These are phyloP conservation scores for Tolypocladium sp. DNA, from an alignment of 2,329 filamentous ascomycete genomes.

Conservation along the genomic window DNA sequence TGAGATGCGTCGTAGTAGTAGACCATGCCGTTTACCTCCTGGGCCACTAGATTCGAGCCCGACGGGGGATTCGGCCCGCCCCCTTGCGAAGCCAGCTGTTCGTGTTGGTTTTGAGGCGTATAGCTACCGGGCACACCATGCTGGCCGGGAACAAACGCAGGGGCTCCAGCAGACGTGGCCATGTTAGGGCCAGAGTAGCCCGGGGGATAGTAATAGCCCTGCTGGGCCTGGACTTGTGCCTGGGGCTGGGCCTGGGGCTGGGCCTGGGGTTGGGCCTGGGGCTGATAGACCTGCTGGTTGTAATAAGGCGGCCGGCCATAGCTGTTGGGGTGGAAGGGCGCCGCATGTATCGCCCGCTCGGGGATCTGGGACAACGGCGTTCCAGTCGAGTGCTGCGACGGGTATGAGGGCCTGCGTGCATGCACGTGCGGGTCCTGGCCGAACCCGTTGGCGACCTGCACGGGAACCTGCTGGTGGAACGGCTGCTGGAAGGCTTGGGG, in stretches of 20 bases:
- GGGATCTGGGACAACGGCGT: slow-evolving; percentile 88
- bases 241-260: slow-evolving; percentile 10
- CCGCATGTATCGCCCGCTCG: slow-evolving; percentile 83
- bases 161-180: slow-evolving; percentile 40
- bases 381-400: slow-evolving; percentile 60
- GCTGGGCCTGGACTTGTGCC: slow-evolving; percentile 29
- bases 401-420: slow-evolving; percentile 58
- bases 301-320: slow-evolving; percentile 51
- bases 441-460: slow-evolving; percentile 53
- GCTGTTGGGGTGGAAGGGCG: slow-evolving; percentile 72
- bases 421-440: slow-evolving; percentile 55
- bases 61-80: slow-evolving; percentile 13
- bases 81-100: slow-evolving; percentile 23
- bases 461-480: slow-evolving; percentile 90
- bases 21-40: slow-evolving; percentile 92
- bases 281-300: slow-evolving; percentile 35
- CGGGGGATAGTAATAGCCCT: slow-evolving; percentile 61
- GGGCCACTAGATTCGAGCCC: slow-evolving; percentile 51
- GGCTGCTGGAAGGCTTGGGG: slow-evolving; percentile 79
- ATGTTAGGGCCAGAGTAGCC: slow-evolving; percentile 37
- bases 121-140: slow-evolving; percentile 31
- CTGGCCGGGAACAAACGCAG: slow-evolving; percentile 50
- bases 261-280: slow-evolving; percentile 7
- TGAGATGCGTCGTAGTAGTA: slow-evolving; percentile 87
- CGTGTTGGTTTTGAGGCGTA: slow-evolving; percentile 31